A percentile compares a stretch with the other conserved stretches of the same genome.
Conservation (phyloP, 257 asterid species). For the Misopates orontium region DNA sequence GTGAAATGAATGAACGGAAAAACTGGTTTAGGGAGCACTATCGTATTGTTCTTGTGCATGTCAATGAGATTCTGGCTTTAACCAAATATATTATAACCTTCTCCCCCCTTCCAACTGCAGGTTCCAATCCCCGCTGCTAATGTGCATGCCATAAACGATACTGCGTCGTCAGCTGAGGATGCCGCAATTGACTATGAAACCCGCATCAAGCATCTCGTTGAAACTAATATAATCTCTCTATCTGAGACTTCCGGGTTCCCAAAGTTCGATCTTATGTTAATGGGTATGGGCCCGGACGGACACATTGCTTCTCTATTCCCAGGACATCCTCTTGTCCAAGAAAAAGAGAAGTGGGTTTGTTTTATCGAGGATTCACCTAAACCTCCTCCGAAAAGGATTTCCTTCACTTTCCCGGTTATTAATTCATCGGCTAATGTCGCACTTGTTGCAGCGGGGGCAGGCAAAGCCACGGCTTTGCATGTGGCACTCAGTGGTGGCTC, state of each 20-base stretch:
- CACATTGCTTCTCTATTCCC: conserved; percentile 93
- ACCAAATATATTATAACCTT: too few species aligned
- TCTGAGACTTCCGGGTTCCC: conserved; percentile 67
- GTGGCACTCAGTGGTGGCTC: conserved; percentile 52
- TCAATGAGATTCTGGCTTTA: too few species aligned
- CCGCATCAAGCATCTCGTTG: conserved; percentile 72
- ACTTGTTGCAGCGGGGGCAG: conserved; percentile 73
- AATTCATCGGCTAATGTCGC: conserved; percentile 77
- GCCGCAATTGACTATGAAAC: conserved; percentile 95
- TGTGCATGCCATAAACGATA: conserved; percentile 80
- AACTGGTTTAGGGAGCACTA: too few species aligned
- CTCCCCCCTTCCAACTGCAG: conserved; percentile 35
- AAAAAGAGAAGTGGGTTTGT: conserved; percentile 77
- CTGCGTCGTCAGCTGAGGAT: conserved; percentile 79
- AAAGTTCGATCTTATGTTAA: conserved; percentile 80
- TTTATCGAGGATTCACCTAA: conserved; percentile 87
- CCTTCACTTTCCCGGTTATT: conserved; percentile 86
- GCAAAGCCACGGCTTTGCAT: conserved; percentile 67
- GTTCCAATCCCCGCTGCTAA: conserved; percentile 81
- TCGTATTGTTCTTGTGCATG: too few species aligned
- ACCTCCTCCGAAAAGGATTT: conserved; percentile 88
- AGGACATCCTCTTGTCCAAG: conserved; percentile 73
- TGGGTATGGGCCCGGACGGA: conserved; percentile 99
- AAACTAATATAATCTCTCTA: conserved; percentile 43
- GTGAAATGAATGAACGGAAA: too few species aligned